Evolutionary conservation across 345 rosid species (phyloP), one percentile per base, ranked within the genome.

Genomic region (Jatropha curcas): DNA sequence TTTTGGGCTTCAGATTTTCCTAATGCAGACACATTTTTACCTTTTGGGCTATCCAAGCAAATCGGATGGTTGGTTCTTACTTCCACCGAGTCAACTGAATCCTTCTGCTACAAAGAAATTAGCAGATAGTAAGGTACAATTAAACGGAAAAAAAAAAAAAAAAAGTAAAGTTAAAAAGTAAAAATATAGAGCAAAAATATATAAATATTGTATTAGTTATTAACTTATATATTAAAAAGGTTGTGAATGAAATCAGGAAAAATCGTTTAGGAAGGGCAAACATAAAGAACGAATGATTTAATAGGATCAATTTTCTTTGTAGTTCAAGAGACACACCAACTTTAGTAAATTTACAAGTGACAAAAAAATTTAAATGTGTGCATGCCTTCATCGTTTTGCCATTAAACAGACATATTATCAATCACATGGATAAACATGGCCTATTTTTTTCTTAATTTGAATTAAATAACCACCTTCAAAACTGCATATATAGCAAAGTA

Each of bases 81-180:
- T 71, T 73, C 80, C 7, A 83, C 57, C 4, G 82, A 74, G 71
- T 51, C 85, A 74, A 76, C 68, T 7, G 84, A 73, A 69, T 86
- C 87, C 41, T 82, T 72, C 94, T 92, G 87, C 88, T 89, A 41
- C 25, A 80, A 63, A 61, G 16, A 25, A 8, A 10, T 11, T 16
- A 33, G 53, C 7, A 11, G n/a, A n/a, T n/a, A 17, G 11, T 60
- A 33, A 19, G 37, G 19, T 33, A 31, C 19, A 59, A 55, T 24
- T 59, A 31, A 28, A 31, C 39, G 7, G 30, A 30, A 19, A 60
- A 28, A 35, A 59, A 30, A 19, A 60, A 28, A 19, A 60, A 2
- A 7, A n/a, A 16, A 8, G 28, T 13, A 64, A 41, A 14, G 10
- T 39, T 19, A n/a, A 20, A n/a, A 41, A 64, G 17, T 20, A 13